phyloP scores from a whole-genome alignment of 352 stramenopile genomes.

The Phytophthora pluvialis region DNA sequence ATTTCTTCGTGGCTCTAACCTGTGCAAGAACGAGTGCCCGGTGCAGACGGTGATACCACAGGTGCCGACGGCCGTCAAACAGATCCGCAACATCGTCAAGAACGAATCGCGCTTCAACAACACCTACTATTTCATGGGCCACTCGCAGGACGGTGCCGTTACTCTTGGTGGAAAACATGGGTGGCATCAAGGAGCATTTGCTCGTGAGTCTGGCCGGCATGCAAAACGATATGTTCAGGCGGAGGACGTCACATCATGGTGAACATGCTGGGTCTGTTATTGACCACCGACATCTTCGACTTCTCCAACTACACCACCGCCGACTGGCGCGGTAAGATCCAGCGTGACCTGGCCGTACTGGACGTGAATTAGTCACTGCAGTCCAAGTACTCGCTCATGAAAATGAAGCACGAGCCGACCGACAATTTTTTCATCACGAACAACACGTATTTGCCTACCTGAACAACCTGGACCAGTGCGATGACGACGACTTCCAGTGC shows the following conservation, averaged over 20 bases:
- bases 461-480: slow-evolving; percentile 39
- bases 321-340: slow-evolving; percentile 39
- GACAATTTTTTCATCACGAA: slow-evolving; percentile 26
- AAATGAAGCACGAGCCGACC: slow-evolving; percentile 42
- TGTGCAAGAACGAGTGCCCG: slow-evolving; percentile 39
- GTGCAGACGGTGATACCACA: slow-evolving; percentile 35
- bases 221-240: slow-evolving; percentile 58
- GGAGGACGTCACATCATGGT: slow-evolving; percentile 40
- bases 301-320: slow-evolving; percentile 34
- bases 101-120: slow-evolving; percentile 42
- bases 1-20: slow-evolving; percentile 42
- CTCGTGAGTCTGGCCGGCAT: slow-evolving; percentile 52
- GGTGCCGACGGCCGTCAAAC: slow-evolving; percentile 45
- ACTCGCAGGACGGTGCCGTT: slow-evolving; percentile 49
- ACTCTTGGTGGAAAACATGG: slow-evolving; percentile 58
- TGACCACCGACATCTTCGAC: slow-evolving; percentile 40
- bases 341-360: slow-evolving; percentile 42
- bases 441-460: slow-evolving; percentile 44
- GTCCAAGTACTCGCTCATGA: slow-evolving; percentile 46
- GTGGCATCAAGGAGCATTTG: slow-evolving; percentile 52
- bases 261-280: slow-evolving; percentile 33
- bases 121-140: slow-evolving; percentile 53
- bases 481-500: slow-evolving; percentile 7
- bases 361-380: slow-evolving; percentile 36
- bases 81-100: slow-evolving; percentile 43